phyloP scores from a whole-genome alignment of 345 rosid genomes.

The Acer campestre region DNA sequence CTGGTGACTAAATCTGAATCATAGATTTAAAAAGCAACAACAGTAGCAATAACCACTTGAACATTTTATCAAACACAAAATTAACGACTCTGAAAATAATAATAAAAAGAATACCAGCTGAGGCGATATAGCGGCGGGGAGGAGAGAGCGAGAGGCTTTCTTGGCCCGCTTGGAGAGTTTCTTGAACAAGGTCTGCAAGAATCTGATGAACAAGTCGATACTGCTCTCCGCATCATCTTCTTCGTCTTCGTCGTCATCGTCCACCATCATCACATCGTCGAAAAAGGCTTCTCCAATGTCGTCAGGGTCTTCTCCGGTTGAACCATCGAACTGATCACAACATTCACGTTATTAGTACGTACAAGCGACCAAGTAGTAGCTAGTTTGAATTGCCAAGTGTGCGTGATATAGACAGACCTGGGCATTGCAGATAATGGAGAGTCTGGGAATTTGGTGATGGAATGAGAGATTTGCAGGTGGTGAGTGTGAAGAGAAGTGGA shows the following conservation, averaged over 20 bases:
- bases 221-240: slow-evolving; percentile 65
- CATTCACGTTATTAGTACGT: background rate
- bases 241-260: slow-evolving; percentile 49
- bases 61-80: too few relatives aligned
- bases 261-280: slow-evolving; percentile 35
- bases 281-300: slow-evolving; percentile 47
- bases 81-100: background rate
- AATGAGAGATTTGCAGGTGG: slow-evolving; percentile 11
- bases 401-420: slow-evolving; percentile 19
- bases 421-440: slow-evolving; percentile 16
- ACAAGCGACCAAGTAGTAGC: background rate
- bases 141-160: slow-evolving; percentile 64
- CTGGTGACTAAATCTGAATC: background rate
- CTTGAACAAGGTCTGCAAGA: slow-evolving; percentile 61
- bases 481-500: slow-evolving; percentile 2
- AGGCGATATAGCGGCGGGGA: slow-evolving; percentile 67
- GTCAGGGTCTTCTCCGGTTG: slow-evolving; percentile 37
- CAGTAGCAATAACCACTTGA: background rate
- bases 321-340: slow-evolving; percentile 40
- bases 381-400: background rate
- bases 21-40: background rate
- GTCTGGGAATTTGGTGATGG: slow-evolving; percentile 14
- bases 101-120: slow-evolving; percentile 44
- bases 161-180: slow-evolving; percentile 72
- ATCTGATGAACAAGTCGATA: slow-evolving; percentile 65